phyloP scores from a whole-genome alignment of 306 rosid genomes.

The Ormosia semicastrata region DNA sequence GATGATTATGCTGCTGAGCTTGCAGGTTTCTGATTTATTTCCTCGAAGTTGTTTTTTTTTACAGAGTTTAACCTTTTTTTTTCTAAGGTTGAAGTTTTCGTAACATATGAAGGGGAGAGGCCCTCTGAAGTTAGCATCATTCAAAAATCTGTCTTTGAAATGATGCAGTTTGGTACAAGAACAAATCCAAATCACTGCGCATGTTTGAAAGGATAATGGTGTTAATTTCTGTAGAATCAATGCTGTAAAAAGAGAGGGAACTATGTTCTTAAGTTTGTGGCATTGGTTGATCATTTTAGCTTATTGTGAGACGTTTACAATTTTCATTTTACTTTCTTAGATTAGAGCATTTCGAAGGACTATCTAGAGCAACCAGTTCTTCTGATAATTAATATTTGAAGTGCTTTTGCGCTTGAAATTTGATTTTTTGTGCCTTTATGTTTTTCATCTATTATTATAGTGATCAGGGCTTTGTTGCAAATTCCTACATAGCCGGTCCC shows the following conservation, averaged over 20 bases:
- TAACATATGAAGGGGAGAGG: neutral
- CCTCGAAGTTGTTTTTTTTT: constrained; percentile 8
- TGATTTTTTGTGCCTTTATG: neutral
- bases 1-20: constrained; percentile 98
- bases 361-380: neutral
- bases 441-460: neutral
- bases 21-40: constrained; percentile 59
- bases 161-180: neutral
- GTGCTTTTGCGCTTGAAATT: neutral
- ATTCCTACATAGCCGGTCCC: too few species aligned
- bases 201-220: neutral
- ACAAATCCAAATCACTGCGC: neutral
- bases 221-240: neutral
- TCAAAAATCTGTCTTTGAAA: constrained; percentile 2
- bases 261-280: neutral
- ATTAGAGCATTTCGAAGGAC: neutral
- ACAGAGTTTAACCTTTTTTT: neutral
- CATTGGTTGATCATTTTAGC: neutral
- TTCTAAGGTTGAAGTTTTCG: neutral
- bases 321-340: neutral
- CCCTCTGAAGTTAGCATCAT: neutral
- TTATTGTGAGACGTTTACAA: neutral
- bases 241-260: neutral
- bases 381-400: neutral
- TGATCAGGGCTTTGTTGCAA: neutral